phyloP scores from a whole-genome alignment of 768 basidiomycete genomes.

The Leucosporidium scottii region DNA sequence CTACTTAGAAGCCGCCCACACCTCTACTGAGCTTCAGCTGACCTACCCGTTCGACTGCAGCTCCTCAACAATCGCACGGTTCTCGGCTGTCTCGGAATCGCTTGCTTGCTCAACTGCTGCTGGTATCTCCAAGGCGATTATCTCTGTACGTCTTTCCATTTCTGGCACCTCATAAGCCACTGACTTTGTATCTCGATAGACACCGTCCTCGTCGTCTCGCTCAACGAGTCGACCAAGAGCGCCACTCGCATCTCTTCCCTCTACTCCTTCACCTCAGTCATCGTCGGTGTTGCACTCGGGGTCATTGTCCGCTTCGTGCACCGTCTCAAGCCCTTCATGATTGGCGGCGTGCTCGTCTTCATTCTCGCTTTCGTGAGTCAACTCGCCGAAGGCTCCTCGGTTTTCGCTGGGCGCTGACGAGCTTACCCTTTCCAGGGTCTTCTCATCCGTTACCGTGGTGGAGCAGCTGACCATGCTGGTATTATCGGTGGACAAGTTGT shows the following conservation, averaged over 20 bases:
- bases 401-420: too few species aligned
- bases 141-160: background rate
- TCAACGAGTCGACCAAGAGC: slow-evolving; percentile 33
- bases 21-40: background rate
- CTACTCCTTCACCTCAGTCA: slow-evolving; percentile 39
- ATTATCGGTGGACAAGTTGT: slow-evolving; percentile 38
- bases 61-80: slow-evolving; percentile 39
- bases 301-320: slow-evolving; percentile 38
- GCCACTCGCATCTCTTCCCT: slow-evolving; percentile 39
- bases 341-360: slow-evolving; percentile 38
- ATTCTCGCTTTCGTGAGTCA: slow-evolving; percentile 32
- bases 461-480: slow-evolving; percentile 17
- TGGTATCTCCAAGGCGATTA: slow-evolving; percentile 35
- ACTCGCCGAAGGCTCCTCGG: too few species aligned
- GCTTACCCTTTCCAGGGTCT: too few species aligned
- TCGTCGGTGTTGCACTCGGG: slow-evolving; percentile 38
- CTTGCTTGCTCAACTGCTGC: slow-evolving; percentile 35
- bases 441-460: slow-evolving; percentile 38
- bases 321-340: slow-evolving; percentile 38
- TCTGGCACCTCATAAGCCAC: too few species aligned
- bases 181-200: slow-evolving; percentile 8
- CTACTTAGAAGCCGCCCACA: too few species aligned
- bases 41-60: background rate
- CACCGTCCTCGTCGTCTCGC: slow-evolving; percentile 38
- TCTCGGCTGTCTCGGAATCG: slow-evolving; percentile 39